Conservation (phyloP, 495 filamentous ascomycete genomes). For the Daldinia concentrica region DNA sequence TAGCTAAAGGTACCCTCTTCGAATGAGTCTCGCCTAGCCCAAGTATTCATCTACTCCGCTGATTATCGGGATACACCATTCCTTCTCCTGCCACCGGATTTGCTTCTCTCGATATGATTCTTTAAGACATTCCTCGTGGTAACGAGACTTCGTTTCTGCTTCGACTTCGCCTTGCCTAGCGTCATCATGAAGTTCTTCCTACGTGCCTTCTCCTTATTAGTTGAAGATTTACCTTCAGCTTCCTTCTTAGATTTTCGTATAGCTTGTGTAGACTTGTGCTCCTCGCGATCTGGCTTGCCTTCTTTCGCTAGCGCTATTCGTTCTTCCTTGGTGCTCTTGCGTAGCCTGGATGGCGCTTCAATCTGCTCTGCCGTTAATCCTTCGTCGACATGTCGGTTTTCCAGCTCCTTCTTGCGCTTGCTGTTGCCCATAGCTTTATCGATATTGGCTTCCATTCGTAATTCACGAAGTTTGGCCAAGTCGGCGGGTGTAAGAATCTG, state of each 20-base stretch:
- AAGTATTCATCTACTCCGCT: conserved; percentile 2
- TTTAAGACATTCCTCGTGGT: conserved; percentile 81
- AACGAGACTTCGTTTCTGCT: conserved; percentile 90
- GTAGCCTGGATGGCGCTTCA: conserved; percentile 74
- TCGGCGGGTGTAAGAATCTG: conserved; percentile 91
- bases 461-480: conserved; percentile 88
- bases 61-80: conserved; percentile 58
- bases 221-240: conserved; percentile 89
- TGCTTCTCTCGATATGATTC: conserved; percentile 82
- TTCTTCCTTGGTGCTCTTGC: conserved; percentile 82
- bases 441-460: conserved; percentile 75
- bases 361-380: conserved; percentile 87
- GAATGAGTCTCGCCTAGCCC: neutral
- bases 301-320: conserved; percentile 79
- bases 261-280: conserved; percentile 84
- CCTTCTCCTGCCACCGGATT: conserved; percentile 83
- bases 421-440: conserved; percentile 65
- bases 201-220: conserved; percentile 96
- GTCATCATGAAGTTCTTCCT: conserved; percentile 99
- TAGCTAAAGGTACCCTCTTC: neutral
- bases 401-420: conserved; percentile 59
- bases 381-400: conserved; percentile 77
- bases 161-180: conserved; percentile 88
- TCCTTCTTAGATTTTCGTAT: conserved; percentile 84
- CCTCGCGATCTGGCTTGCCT: conserved; percentile 73